phyloP scores from a whole-genome alignment of 2,329 filamentous ascomycete species.

The Zasmidium cellare region DNA sequence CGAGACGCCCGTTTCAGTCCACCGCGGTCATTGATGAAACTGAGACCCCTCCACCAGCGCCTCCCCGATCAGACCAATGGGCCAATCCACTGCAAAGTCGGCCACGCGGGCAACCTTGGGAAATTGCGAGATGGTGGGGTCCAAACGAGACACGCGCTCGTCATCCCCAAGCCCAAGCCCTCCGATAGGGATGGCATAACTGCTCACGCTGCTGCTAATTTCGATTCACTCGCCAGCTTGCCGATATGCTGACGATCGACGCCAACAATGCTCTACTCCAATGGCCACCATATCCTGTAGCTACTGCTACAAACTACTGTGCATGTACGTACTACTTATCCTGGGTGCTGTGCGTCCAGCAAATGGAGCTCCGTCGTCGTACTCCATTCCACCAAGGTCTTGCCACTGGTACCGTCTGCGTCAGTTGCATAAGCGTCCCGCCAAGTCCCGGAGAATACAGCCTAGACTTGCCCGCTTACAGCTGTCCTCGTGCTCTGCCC shows the following conservation, averaged over 20 bases:
- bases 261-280: background rate
- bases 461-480: slow-evolving; percentile 4
- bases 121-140: slow-evolving; percentile 5
- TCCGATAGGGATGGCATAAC: background rate
- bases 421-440: slow-evolving; percentile 3
- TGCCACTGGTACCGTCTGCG: slow-evolving; percentile 3
- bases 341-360: background rate
- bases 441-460: background rate
- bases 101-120: slow-evolving; percentile 2
- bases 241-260: slow-evolving; percentile 1
- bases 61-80: background rate
- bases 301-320: background rate
- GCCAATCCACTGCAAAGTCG: background rate
- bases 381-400: slow-evolving; percentile 4
- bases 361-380: background rate
- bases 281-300: background rate
- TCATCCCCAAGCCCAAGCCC: slow-evolving; percentile 4
- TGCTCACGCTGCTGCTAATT: background rate
- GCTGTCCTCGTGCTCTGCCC: slow-evolving; percentile 2
- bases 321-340: background rate
- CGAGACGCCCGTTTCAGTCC: background rate
- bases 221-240: background rate
- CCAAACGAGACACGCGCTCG: background rate
- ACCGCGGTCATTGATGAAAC: background rate
- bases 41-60: background rate